These are phyloP conservation scores for Coemansia sp. DNA, from an alignment of 192 early-diverging fungal species.

Conservation along the genomic window DNA sequence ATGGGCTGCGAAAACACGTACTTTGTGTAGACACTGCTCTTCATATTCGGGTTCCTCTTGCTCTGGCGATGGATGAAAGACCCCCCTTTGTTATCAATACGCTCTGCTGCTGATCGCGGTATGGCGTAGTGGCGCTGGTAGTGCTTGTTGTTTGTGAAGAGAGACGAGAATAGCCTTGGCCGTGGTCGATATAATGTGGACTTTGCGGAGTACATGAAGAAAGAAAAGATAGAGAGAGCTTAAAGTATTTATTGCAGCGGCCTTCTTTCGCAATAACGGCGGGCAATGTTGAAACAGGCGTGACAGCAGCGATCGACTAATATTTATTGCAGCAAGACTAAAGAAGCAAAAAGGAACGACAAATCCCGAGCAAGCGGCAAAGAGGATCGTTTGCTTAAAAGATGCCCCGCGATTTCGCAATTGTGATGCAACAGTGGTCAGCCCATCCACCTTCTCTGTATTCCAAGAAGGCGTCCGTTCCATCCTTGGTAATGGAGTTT, in stretches of 20 bases:
- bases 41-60: constrained; percentile 8
- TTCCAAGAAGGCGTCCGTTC: not conserved
- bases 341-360: no score
- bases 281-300: not conserved
- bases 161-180: constrained; percentile 6
- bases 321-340: not conserved
- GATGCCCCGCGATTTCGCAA: not conserved
- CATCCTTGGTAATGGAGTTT: no score
- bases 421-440: not conserved
- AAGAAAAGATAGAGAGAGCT: no score
- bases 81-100: constrained; percentile 3
- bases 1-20: constrained; percentile 45
- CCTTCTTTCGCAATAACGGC: no score
- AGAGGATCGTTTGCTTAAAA: not conserved
- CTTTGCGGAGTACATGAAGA: not conserved
- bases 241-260: no score
- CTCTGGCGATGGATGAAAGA: not conserved
- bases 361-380: no score
- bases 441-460: no score
- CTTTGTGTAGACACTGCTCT: constrained; percentile 5
- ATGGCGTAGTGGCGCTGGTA: constrained; percentile 40
- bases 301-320: not conserved
- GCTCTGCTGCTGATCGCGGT: constrained; percentile 30
- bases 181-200: not conserved
- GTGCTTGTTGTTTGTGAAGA: constrained; percentile 1